Conservation (phyloP, 2,329 filamentous ascomycete genomes). For the Pseudodiploospora longispora region DNA sequence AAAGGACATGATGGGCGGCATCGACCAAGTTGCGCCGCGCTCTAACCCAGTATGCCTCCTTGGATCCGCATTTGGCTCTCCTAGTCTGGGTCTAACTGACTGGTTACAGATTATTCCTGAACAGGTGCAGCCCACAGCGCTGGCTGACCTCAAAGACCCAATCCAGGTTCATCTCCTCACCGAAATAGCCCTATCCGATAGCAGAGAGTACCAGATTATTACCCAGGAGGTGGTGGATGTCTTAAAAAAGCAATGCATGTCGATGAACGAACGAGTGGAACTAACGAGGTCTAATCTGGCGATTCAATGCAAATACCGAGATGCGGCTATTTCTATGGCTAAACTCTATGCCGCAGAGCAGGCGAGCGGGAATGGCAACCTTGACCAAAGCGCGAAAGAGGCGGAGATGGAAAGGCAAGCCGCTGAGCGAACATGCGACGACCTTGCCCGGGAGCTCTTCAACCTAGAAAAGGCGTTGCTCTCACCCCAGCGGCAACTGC, state of each 20-base stretch:
- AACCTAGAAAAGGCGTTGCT: slow-evolving; percentile 69
- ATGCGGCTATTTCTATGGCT: slow-evolving; percentile 81
- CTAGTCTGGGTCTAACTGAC: slow-evolving; percentile 5
- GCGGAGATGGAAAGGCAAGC: slow-evolving; percentile 67
- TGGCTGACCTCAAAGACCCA: slow-evolving; percentile 57
- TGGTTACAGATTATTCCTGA: slow-evolving; percentile 38
- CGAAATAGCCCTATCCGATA: slow-evolving; percentile 87
- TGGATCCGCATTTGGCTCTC: not conserved
- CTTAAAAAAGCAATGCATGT: slow-evolving; percentile 77
- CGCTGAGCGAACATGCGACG: slow-evolving; percentile 76
- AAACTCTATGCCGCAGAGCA: slow-evolving; percentile 63
- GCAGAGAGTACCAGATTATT: slow-evolving; percentile 74
- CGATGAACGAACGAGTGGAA: slow-evolving; percentile 68
- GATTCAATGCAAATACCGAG: slow-evolving; percentile 87
- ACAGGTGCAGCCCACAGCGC: slow-evolving; percentile 45
- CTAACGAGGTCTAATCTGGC: slow-evolving; percentile 74
- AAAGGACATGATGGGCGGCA: slow-evolving; percentile 44
- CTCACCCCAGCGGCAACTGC: slow-evolving; percentile 64
- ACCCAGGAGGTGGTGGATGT: slow-evolving; percentile 87
- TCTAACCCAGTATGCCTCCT: not conserved
- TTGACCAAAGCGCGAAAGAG: slow-evolving; percentile 43
- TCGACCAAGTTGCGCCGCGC: slow-evolving; percentile 34
- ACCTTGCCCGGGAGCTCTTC: slow-evolving; percentile 73
- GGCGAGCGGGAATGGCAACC: slow-evolving; percentile 38
- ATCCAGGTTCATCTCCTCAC: slow-evolving; percentile 88